Base-by-base conservation (phyloP, 2,329 filamentous ascomycete species). In the Amphichorda felina region DNA sequence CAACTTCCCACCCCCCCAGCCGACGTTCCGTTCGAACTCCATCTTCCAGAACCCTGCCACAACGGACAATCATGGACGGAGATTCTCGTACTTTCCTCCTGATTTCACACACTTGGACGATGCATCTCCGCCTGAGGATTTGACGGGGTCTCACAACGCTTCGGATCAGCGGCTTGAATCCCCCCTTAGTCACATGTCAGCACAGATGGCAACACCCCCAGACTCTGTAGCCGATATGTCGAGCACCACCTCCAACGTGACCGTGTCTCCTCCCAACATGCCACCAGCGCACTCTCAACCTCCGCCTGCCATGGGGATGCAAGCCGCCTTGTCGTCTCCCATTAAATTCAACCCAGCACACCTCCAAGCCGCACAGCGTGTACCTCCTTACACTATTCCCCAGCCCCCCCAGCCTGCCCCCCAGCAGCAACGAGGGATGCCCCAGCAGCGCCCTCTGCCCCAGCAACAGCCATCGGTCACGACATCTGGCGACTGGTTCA, bases 81-180 rank as follows among this genome's bases (percentile, higher is more conserved):
- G 74, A 7, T 75, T 76, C 41, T 79, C 74, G 13, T 75, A 78
- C 44, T 79, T 79, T 43, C 73, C 76, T 8, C 75, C 75, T 2
- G 74, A 79, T 15, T 57, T 60, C 9, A 49, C 48, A 21, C 53
- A 60, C 14, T 42, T 50, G 10, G 49, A 50, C 11, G 57, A 61
- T 4, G 39, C 33, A 21, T 42, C 46, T 5, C 40, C 45, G 17
- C 43, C 50, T 4, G 59, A 63, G 13, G 57, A 63, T 29, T 41
- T 50, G 14, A 51, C 54, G 7, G 51, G 56, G 3, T 50, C 59
- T 47, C 21, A 46, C 31, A 10, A 33, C 22, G 15, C 19, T 15
- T 15, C 18, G 4, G 18, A 25, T 8, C 29, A 53, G n/a, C 45
- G 47, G n/a, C 43, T 51, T 21, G 39, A 48, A 5, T 54, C 50